A percentile compares a stretch with the other conserved stretches of the same genome.
Evolutionary conservation across 176 grass and related monocot genomes (phyloP).

Genomic region (Luzula sylvatica): DNA sequence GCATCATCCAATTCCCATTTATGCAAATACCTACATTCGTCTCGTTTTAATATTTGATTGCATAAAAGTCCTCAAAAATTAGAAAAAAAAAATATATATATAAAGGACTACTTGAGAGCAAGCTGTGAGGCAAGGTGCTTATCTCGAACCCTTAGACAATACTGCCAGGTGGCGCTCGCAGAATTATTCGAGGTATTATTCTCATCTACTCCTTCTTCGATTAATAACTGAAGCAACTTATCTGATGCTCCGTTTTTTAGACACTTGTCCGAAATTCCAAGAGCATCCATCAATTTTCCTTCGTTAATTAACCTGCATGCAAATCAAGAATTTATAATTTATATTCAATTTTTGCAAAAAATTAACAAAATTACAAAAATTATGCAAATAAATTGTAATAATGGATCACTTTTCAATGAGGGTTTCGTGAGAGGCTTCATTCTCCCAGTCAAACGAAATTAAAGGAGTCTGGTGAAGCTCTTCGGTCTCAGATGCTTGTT

Average conservation of each 20-base stretch:
- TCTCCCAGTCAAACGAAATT: slow-evolving; percentile 91
- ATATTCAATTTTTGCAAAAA: neutral
- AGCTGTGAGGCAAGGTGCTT: slow-evolving; percentile 76
- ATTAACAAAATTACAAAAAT: neutral
- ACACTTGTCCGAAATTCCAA: slow-evolving; percentile 88
- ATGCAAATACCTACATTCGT: slow-evolving; percentile 48
- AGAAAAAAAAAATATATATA: slow-evolving; percentile 5
- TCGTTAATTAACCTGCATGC: slow-evolving; percentile 81
- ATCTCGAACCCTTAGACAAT: slow-evolving; percentile 83
- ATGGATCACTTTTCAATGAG: slow-evolving; percentile 64
- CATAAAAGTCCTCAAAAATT: slow-evolving; percentile 5
- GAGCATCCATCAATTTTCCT: slow-evolving; percentile 91
- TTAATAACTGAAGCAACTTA: slow-evolving; percentile 74
- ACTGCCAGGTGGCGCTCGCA: slow-evolving; percentile 70
- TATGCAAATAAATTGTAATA: slow-evolving; percentile 1
- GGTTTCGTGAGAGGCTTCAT: slow-evolving; percentile 88
- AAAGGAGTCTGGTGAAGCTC: slow-evolving; percentile 51
- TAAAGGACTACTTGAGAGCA: slow-evolving; percentile 56
- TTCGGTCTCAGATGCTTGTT: slow-evolving; percentile 42
- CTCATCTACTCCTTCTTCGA: slow-evolving; percentile 50
- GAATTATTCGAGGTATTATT: slow-evolving; percentile 31
- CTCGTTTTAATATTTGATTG: neutral
- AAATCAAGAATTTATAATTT: slow-evolving; percentile 13
- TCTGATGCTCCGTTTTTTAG: slow-evolving; percentile 86
- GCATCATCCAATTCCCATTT: slow-evolving; percentile 83